Evolutionary conservation across 148 eudicot genomes (phyloP).

Genomic region (Tetragonia tetragonoides): DNA sequence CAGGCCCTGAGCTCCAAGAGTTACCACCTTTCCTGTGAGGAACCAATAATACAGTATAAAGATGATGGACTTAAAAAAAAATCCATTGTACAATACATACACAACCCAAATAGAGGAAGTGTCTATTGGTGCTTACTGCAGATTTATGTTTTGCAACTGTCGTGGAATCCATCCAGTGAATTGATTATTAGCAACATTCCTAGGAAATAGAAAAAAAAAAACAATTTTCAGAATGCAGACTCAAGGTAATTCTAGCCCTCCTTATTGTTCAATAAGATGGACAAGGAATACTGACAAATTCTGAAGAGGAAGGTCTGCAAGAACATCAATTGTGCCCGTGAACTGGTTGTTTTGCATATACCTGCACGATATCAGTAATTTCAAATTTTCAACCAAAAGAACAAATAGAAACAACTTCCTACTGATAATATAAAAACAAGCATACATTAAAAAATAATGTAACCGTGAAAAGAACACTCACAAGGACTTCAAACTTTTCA

Average conservation of each 20-base stretch:
- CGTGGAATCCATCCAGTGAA: conserved; percentile 91
- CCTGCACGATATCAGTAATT: conserved; percentile 45
- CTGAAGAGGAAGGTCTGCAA: conserved; percentile 73
- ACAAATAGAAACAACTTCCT: neutral
- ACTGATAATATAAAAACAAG: no score
- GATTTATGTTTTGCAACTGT: conserved; percentile 65
- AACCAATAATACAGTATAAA: conserved; percentile 1
- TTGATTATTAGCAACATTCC: conserved; percentile 78
- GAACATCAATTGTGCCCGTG: conserved; percentile 85
- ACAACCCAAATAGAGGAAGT: neutral
- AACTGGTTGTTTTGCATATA: conserved; percentile 90
- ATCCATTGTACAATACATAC: neutral
- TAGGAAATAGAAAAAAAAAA: conserved; percentile 24
- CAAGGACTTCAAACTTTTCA: conserved; percentile 66
- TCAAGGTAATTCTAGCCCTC: neutral
- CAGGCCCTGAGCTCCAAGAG: conserved; percentile 72
- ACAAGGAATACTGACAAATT: conserved; percentile 58
- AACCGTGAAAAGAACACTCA: conserved; percentile 39
- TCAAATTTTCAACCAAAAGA: neutral
- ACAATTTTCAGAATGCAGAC: neutral
- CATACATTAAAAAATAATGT: neutral
- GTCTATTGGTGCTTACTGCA: conserved; percentile 54
- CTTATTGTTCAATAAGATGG: neutral
- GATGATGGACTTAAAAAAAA: conserved; percentile 6
- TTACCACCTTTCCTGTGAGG: conserved; percentile 66